These are phyloP conservation scores for Geotrichum europaeum DNA, from an alignment of 1,139 yeast species.

Conservation along the genomic window DNA sequence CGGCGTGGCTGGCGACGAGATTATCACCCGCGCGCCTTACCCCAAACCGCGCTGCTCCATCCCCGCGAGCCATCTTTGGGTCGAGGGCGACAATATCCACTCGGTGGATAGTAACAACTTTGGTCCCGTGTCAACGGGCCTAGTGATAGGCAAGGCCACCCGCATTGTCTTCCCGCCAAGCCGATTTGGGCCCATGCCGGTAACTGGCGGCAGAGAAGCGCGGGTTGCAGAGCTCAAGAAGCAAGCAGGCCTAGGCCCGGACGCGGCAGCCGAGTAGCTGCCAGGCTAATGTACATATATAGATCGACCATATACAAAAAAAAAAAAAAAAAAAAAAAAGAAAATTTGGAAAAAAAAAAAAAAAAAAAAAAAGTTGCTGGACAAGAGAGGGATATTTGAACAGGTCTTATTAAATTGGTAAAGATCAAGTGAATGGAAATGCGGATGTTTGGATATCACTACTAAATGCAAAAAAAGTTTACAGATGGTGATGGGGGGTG, in stretches of 20 bases:
- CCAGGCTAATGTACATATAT: background rate
- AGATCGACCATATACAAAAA: background rate
- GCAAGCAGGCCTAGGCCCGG: background rate
- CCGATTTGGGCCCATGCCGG: slow-evolving; percentile 38
- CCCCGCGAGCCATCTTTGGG: slow-evolving; percentile 85
- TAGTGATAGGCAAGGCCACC: slow-evolving; percentile 68
- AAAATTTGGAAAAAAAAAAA: too few relatives aligned
- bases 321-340: background rate
- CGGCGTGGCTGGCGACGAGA: slow-evolving; percentile 65
- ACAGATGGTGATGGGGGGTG: too few relatives aligned
- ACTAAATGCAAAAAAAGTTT: too few relatives aligned
- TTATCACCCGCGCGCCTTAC: slow-evolving; percentile 57
- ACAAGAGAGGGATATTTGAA: too few relatives aligned
- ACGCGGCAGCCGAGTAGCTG: background rate
- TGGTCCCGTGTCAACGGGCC: slow-evolving; percentile 78
- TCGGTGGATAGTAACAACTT: slow-evolving; percentile 77
- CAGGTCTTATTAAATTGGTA: too few relatives aligned
- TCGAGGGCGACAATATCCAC: slow-evolving; percentile 88
- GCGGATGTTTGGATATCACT: too few relatives aligned
- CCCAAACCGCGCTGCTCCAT: slow-evolving; percentile 56
- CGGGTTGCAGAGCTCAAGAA: slow-evolving; percentile 18
- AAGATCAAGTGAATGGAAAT: too few relatives aligned
- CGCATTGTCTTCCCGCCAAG: slow-evolving; percentile 61
- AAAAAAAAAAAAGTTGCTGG: background rate
- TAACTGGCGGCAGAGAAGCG: slow-evolving; percentile 32